These are phyloP conservation scores for Viola pubescens DNA, from an alignment of 441 rosid species.

Conservation along the genomic window DNA sequence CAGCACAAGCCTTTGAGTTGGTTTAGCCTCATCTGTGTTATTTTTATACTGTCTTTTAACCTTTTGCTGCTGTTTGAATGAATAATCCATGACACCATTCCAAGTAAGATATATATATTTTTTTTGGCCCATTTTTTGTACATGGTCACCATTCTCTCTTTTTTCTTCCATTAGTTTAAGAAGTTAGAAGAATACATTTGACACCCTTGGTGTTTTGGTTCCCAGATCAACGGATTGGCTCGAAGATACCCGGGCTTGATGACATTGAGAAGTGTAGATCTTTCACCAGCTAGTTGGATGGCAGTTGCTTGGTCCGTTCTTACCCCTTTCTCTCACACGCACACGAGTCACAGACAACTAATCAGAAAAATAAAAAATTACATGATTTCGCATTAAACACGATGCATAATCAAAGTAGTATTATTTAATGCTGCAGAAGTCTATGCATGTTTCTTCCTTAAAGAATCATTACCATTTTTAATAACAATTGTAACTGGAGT, in stretches of 20 bases:
- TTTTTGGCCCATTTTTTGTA: neutral
- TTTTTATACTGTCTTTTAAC: slow-evolving; percentile 8
- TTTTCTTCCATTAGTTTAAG: neutral
- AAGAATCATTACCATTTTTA: neutral
- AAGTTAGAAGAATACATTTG: too few species aligned
- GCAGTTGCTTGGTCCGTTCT: slow-evolving; percentile 76
- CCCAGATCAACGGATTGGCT: slow-evolving; percentile 69
- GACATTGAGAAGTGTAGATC: slow-evolving; percentile 89
- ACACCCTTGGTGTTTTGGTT: slow-evolving; percentile 18
- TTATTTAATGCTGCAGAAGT: neutral
- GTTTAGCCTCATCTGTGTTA: slow-evolving; percentile 2
- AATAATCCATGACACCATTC: slow-evolving; percentile 13
- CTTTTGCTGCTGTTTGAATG: slow-evolving; percentile 13
- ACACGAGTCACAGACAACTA: neutral
- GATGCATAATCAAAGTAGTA: neutral
- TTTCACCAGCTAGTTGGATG: slow-evolving; percentile 99
- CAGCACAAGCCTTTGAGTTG: neutral
- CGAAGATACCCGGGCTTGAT: slow-evolving; percentile 62
- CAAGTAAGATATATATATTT: neutral
- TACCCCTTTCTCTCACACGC: slow-evolving; percentile 8
- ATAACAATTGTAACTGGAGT: neutral
- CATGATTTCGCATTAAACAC: neutral
- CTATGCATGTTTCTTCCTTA: neutral
- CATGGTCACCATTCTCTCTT: too few species aligned
- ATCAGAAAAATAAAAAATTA: neutral